These are phyloP conservation scores for Amphicarpaea edgeworthii DNA, from an alignment of 306 rosid species.

Conservation along the genomic window DNA sequence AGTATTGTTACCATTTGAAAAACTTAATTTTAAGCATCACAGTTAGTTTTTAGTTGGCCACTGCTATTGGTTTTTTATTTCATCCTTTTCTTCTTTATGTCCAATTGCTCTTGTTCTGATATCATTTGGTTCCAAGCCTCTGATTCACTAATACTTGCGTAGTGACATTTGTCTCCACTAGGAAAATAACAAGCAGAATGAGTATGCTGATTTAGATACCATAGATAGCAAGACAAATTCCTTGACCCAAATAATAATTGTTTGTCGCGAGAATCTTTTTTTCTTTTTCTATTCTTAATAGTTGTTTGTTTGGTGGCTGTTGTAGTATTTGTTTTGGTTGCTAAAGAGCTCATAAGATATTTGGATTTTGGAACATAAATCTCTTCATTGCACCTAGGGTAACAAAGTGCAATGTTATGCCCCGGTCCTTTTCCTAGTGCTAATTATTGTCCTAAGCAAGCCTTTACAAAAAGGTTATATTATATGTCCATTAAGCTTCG, in stretches of 20 bases:
- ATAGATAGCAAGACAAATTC: slow-evolving; percentile 39
- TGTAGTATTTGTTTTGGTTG: slow-evolving; percentile 34
- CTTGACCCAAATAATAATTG: slow-evolving; percentile 19
- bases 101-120: slow-evolving; percentile 21
- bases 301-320: slow-evolving; percentile 29
- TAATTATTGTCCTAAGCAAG: slow-evolving; percentile 33
- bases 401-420: slow-evolving; percentile 42
- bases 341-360: slow-evolving; percentile 41
- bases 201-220: not conserved
- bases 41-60: not conserved
- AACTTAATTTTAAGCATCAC: not conserved
- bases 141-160: not conserved
- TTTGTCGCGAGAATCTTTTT: slow-evolving; percentile 43
- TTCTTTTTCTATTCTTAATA: not conserved
- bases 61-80: not conserved
- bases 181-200: slow-evolving; percentile 3
- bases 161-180: slow-evolving; percentile 3
- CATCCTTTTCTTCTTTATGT: not conserved
- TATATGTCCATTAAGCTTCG: no score
- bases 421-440: slow-evolving; percentile 11
- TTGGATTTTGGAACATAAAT: slow-evolving; percentile 35
- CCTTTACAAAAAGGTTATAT: not conserved
- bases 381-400: slow-evolving; percentile 17
- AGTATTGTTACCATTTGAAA: not conserved
- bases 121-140: slow-evolving; percentile 22